A percentile compares a stretch with the other conserved stretches of the same genome.
Evolutionary conservation across 495 filamentous ascomycete species (phyloP).

Genomic region (Aspergillus diversus): DNA sequence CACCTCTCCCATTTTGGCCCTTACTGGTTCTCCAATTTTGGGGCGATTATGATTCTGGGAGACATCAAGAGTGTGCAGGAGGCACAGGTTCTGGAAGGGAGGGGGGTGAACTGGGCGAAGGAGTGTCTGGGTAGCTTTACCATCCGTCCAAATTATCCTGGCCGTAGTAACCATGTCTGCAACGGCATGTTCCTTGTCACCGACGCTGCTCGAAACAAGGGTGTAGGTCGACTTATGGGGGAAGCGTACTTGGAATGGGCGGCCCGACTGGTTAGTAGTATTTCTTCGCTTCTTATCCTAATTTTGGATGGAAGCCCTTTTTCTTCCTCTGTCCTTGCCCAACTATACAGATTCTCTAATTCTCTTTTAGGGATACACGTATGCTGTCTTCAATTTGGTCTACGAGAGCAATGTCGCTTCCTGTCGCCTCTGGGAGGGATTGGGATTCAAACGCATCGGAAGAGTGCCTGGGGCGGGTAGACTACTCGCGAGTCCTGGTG

Average conservation of each 20-base stretch:
- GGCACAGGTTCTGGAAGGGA: conserved; percentile 54
- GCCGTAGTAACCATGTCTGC: conserved; percentile 92
- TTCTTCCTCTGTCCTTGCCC: not conserved
- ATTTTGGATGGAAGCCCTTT: too few relatives aligned
- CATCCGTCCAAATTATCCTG: conserved; percentile 97
- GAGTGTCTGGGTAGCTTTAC: conserved; percentile 94
- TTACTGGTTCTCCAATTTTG: conserved; percentile 98
- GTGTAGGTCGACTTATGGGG: conserved; percentile 91
- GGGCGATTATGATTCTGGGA: conserved; percentile 89
- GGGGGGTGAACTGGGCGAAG: conserved; percentile 76
- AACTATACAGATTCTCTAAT: conserved; percentile 2
- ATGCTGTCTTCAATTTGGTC: conserved; percentile 97
- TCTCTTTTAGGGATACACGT: conserved; percentile 73
- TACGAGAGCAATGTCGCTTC: conserved; percentile 98
- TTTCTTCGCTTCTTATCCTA: not conserved
- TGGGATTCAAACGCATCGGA: conserved; percentile 98
- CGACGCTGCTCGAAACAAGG: conserved; percentile 83
- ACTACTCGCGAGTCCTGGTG: conserved; percentile 77
- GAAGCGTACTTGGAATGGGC: conserved; percentile 95
- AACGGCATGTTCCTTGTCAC: conserved; percentile 96
- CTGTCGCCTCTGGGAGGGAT: conserved; percentile 92
- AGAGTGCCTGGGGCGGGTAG: conserved; percentile 86
- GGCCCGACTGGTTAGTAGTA: conserved; percentile 69
- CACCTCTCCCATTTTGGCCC: conserved; percentile 73
- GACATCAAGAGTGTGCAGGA: conserved; percentile 70